Conservation (phyloP, 2,329 filamentous ascomycete genomes). For the Teratosphaeria destructans region DNA sequence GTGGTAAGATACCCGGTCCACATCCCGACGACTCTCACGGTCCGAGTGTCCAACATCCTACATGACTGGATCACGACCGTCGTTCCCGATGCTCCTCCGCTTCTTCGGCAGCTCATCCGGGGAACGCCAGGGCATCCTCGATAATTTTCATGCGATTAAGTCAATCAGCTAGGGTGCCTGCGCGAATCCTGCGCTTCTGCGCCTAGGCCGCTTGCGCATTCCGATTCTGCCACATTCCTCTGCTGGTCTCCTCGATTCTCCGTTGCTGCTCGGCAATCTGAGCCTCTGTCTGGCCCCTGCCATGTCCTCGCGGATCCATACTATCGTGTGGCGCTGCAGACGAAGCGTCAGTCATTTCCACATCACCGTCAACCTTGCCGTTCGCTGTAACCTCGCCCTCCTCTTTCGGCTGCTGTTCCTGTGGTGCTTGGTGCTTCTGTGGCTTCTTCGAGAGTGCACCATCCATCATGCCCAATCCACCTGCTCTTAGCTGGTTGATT, state of each 20-base stretch:
- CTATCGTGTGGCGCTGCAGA: constrained; percentile 18
- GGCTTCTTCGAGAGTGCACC: constrained; percentile 49
- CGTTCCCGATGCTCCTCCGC: background rate
- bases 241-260: constrained; percentile 48
- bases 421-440: constrained; percentile 9
- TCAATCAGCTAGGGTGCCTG: background rate
- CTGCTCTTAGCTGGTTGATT: constrained; percentile 56
- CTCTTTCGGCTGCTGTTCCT: constrained; percentile 12
- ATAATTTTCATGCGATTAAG: too few relatives aligned
- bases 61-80: background rate
- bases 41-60: background rate
- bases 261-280: constrained; percentile 52
- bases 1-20: background rate
- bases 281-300: constrained; percentile 50
- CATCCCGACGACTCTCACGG: background rate
- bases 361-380: constrained; percentile 11
- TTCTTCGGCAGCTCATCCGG: background rate
- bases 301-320: constrained; percentile 48
- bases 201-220: constrained; percentile 8
- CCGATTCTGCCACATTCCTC: constrained; percentile 36
- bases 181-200: background rate
- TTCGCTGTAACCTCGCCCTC: constrained; percentile 13
- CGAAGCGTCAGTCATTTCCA: constrained; percentile 32
- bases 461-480: constrained; percentile 51
- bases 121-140: too few relatives aligned